A percentile compares a stretch with the other conserved stretches of the same genome.
Conservation (phyloP, 129 eudicot species). For the Chrysanthemum makinoi region DNA sequence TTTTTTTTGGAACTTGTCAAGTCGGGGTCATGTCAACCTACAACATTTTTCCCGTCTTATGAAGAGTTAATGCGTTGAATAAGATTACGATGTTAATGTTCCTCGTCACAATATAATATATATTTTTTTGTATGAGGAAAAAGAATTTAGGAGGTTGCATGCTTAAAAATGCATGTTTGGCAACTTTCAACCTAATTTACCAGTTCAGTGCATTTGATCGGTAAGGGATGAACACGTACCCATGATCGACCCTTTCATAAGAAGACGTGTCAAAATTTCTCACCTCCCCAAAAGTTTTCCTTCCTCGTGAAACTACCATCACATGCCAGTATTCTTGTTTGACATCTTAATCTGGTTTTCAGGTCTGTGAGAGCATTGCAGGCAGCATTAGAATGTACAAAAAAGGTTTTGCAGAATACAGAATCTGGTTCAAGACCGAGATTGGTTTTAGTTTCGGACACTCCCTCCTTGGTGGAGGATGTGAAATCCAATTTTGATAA, state of each 20-base stretch:
- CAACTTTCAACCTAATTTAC: neutral
- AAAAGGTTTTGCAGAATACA: conserved; percentile 37
- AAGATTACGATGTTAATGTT: neutral
- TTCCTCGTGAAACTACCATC: neutral
- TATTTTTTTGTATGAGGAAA: too few species aligned
- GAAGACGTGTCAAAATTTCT: neutral
- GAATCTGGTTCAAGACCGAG: conserved; percentile 44
- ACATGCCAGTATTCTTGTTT: neutral
- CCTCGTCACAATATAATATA: too few species aligned
- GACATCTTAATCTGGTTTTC: conserved; percentile 21
- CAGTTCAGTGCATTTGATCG: neutral
- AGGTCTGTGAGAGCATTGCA: conserved; percentile 75
- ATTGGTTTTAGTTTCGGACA: conserved; percentile 79
- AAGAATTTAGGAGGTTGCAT: neutral
- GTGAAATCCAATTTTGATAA: conserved; percentile 46
- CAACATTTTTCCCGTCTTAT: too few species aligned
- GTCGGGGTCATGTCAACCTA: too few species aligned
- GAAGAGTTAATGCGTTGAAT: neutral
- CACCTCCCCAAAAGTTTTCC: neutral
- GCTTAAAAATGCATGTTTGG: neutral
- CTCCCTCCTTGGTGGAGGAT: conserved; percentile 62
- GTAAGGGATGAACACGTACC: neutral
- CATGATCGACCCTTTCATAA: neutral
- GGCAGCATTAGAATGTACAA: conserved; percentile 69
- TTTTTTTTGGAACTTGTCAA: neutral